Base-by-base conservation (phyloP, 306 rosid genomes). In the Cicer cuneatum region DNA sequence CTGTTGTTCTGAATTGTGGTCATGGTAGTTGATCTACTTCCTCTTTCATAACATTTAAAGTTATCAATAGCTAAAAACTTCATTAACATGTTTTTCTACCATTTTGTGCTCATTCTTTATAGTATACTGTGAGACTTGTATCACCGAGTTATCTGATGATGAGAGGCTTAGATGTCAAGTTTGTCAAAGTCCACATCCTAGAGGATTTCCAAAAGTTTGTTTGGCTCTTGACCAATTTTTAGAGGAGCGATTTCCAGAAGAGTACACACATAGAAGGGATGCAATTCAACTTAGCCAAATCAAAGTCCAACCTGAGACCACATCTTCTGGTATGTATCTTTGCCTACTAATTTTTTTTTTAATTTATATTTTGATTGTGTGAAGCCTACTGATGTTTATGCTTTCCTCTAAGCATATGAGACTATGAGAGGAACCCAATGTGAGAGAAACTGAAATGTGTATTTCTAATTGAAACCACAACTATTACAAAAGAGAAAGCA, bases 1-100 rank as follows among this genome's bases (percentile, higher is more conserved):
- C 98, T 33, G 80, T 86, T 58, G 97, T 81, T 87, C 89, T 90
- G 53, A 89, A 87, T 68, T 93, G 96, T 83, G 98, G 98, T 63
- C 97, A 93, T 67, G 96, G 98, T 90, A 89, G 15, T 18, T 66
- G 66, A 16, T 71, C 39, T 35, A 37, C 29, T 45, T 43, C 33
- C 10, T 49, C 57, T 70, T 54, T 74, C 42, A 8, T 81, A 67
- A 57, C 18, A 38, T 35, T 77, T 74, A 51, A 59, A 64, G 75
- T 15, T 37, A 16, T 61, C 61, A 16, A 15, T 60, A 18, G 15
- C 49, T 18, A 64, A 78, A 47, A 42, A 69, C 35, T 8, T 45
- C 38, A 69, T 72, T 65, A 45, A 49, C 78, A 33, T 53, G 12
- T 51, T 51, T 35, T 59, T 59, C 19, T 74, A 49, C 61, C 58